Evolutionary conservation across 257 asterid genomes (phyloP), one percentile per base, ranked within the genome.

Genomic region (Lantana camara): DNA sequence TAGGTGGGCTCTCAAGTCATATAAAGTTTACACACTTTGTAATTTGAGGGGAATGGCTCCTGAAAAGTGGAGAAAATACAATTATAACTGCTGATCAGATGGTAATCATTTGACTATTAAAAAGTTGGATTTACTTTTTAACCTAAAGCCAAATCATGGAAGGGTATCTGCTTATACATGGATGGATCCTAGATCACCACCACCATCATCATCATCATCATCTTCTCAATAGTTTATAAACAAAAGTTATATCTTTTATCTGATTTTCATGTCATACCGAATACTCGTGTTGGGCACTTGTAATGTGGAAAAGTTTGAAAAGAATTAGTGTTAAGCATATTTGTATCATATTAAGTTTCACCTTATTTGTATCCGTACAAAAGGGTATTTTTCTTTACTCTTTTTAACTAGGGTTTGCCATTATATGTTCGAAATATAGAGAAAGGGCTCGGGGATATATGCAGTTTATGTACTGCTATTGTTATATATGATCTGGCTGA

Each of bases 71-170:
- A 55, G 51, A 65, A 64, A 34, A 68, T 50, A 50, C 11, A 53
- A 64, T 61, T 27, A 70, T 54, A 50, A 53, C 51, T 27, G 32
- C 51, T 27, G 32, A 27, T 59, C 38, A 64, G 59, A 32, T 48
- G 57, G 78, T 72, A 85, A 88, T 88, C 90, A 91, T 91, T 80
- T 64, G 74, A 57, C 83, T 77, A 78, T 71, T 72, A 77, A n/a
- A 86, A 85, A 80, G 80, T 72, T 82, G 66, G 62, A 69, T 77
- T 80, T 87, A 73, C 88, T 71, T 87, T 87, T 79, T 69, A 79
- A 76, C 78, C 81, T 68, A 81, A 77, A 81, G 68, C 57, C 68
- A 82, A 73, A 84, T 78, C 84, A 86, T 83, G 69, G 50, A 68
- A n/a, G 72, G 67, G 80, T 63, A 81, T 85, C 88, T 69, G 70